These are phyloP conservation scores for Hypoxylon fuscum DNA, from an alignment of 495 filamentous ascomycete genomes.

Conservation along the genomic window DNA sequence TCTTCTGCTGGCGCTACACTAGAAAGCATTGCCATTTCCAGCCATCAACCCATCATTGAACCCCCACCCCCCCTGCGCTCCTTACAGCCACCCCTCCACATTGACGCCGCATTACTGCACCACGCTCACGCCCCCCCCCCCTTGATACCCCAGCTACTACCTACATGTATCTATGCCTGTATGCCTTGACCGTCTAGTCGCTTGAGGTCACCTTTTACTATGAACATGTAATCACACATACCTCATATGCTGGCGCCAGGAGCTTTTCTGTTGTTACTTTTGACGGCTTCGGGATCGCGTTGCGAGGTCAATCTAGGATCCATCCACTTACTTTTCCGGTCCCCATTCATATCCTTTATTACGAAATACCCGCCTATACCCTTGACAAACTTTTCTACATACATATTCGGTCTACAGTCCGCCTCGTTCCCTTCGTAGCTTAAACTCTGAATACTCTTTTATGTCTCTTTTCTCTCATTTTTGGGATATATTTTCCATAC, in stretches of 20 bases:
- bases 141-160: constrained; percentile 17
- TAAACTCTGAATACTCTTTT: constrained; percentile 23
- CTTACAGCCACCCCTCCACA: constrained; percentile 29
- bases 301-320: constrained; percentile 44
- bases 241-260: constrained; percentile 43
- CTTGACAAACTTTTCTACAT: constrained; percentile 37
- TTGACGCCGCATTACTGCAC: constrained; percentile 39
- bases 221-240: constrained; percentile 48
- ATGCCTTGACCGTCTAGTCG: constrained; percentile 44
- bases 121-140: constrained; percentile 23
- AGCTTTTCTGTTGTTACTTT: constrained; percentile 41
- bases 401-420: constrained; percentile 40
- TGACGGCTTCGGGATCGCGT: constrained; percentile 41
- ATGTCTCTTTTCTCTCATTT: constrained; percentile 19
- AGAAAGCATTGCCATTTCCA: constrained; percentile 16
- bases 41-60: constrained; percentile 17
- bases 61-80: constrained; percentile 18
- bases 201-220: constrained; percentile 41
- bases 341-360: constrained; percentile 37
- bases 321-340: constrained; percentile 41
- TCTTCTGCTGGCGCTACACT: constrained; percentile 23
- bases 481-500: constrained; percentile 17
- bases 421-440: constrained; percentile 33
- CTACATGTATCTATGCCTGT: no score
- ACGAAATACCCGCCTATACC: constrained; percentile 42